Evolutionary conservation across 2,329 filamentous ascomycete genomes (phyloP).

Genomic region (Emmonsiellopsis sp.): DNA sequence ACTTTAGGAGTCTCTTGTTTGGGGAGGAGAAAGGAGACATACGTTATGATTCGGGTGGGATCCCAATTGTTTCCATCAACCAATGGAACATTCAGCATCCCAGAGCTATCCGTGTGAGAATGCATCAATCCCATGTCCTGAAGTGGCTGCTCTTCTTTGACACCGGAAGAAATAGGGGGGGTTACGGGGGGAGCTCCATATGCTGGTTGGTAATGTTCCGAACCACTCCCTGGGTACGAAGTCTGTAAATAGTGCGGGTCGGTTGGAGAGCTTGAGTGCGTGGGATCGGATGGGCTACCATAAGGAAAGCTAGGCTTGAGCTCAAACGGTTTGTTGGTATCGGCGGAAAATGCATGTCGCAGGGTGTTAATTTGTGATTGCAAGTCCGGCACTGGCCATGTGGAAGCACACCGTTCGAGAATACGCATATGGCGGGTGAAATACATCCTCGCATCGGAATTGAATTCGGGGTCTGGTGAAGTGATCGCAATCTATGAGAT

Average conservation of each 20-base stretch:
- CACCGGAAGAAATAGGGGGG: constrained; percentile 65
- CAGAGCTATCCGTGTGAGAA: constrained; percentile 31
- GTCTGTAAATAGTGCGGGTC: constrained; percentile 37
- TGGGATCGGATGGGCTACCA: constrained; percentile 61
- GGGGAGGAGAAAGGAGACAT: constrained; percentile 35
- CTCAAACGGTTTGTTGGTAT: constrained; percentile 75
- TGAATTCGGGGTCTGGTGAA: constrained; percentile 82
- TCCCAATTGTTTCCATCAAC: constrained; percentile 70
- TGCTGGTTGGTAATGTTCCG: constrained; percentile 2
- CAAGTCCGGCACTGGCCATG: constrained; percentile 84
- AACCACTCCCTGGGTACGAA: neutral
- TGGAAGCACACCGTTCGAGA: constrained; percentile 70
- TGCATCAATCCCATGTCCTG: constrained; percentile 34
- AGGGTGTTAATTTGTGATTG: constrained; percentile 83
- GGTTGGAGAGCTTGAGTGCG: constrained; percentile 52
- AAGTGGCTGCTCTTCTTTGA: constrained; percentile 65
- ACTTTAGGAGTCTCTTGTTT: neutral
- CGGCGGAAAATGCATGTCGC: constrained; percentile 82
- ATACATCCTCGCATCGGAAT: constrained; percentile 73
- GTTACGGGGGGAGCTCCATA: constrained; percentile 50
- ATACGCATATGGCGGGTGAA: constrained; percentile 93
- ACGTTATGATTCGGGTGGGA: constrained; percentile 83
- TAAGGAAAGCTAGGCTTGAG: constrained; percentile 82
- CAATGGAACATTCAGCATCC: constrained; percentile 46
- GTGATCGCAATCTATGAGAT: constrained; percentile 69